phyloP scores from a whole-genome alignment of 345 rosid species.

The Syzygium oleosum region DNA sequence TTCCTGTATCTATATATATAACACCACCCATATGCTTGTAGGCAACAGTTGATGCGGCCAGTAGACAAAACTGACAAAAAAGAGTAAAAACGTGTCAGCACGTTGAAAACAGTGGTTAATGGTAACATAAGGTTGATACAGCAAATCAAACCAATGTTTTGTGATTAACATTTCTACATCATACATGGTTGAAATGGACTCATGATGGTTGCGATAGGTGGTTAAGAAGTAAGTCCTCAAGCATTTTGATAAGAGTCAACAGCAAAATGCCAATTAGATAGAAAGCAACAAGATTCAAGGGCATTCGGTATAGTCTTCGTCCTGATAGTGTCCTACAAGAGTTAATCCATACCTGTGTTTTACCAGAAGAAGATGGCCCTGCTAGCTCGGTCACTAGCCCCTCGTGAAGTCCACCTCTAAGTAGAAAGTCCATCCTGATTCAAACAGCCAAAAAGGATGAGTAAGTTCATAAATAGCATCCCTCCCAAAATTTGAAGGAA shows the following conservation, averaged over 20 bases:
- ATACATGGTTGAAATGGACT: background rate
- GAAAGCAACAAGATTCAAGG: background rate
- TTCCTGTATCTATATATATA: conserved; percentile 65
- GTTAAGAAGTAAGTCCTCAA: background rate
- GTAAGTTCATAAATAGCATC: background rate
- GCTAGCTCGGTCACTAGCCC: conserved; percentile 77
- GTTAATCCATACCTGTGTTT: conserved; percentile 61
- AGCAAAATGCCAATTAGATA: background rate
- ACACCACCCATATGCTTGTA: conserved; percentile 32
- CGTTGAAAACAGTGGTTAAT: background rate
- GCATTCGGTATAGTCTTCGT: background rate
- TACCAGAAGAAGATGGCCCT: conserved; percentile 88
- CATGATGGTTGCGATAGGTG: background rate
- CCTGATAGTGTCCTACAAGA: background rate
- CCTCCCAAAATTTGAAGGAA: background rate
- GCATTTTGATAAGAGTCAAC: background rate
- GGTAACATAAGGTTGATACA: background rate
- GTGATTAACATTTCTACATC: background rate
- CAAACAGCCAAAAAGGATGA: background rate
- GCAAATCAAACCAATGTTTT: background rate
- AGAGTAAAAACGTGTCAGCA: background rate
- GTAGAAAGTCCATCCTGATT: conserved; percentile 54
- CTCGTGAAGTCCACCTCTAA: conserved; percentile 52
- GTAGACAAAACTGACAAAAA: conserved; percentile 52
- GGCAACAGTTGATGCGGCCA: conserved; percentile 50